Base-by-base conservation (phyloP, 768 basidiomycete species). In the Phaffia tasmanica region DNA sequence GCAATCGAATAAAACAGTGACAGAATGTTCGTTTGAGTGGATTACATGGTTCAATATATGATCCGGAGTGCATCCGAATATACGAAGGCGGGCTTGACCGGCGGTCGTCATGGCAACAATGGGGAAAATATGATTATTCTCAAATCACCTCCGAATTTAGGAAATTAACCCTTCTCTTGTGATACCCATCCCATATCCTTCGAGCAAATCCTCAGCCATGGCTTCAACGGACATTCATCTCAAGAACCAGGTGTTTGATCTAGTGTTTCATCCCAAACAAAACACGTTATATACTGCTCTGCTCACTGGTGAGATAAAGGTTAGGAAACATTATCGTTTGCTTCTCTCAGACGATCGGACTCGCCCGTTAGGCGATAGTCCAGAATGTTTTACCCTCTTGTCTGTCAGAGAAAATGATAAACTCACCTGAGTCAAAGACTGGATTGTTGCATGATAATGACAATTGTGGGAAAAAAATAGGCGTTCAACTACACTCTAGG, bases 171-270 rank as follows among this genome's bases (percentile, higher is more conserved):
- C 35, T 42, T 42, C 35, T 5, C 11, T 42, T 42, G n/a, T n/a
- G 35, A 42, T 42, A 42, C 35, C 35, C 35, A 5, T 42, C 35
- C 35, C 35, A 42, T 42, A 42, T 42, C 35, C 11, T 42, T 42
- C 35, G 35, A 42, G 35, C 11, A 42, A 42, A 11, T 5, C 35
- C 35, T 42, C 35, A 42, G 35, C 32, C 35, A 56, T 57, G 55
- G 11, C 56, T 15, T 57, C 83, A 81, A 80, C 83, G 32, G 80
- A 88, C 78, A 85, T 91, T 59, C 79, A 81, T 25, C 81, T 86
- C 55, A 84, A 83, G 57, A 82, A 84, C 9, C 88, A 94, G 76
- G 83, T 92, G 32, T 95, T 94, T 77, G 93, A 94, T 78, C 79
- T 95, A 51, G 83, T 81, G 1, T 97, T 95, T 73, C 90, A 94